Base-by-base conservation (phyloP, 805 yeast species). In the Cyberlindnera lachancei region DNA sequence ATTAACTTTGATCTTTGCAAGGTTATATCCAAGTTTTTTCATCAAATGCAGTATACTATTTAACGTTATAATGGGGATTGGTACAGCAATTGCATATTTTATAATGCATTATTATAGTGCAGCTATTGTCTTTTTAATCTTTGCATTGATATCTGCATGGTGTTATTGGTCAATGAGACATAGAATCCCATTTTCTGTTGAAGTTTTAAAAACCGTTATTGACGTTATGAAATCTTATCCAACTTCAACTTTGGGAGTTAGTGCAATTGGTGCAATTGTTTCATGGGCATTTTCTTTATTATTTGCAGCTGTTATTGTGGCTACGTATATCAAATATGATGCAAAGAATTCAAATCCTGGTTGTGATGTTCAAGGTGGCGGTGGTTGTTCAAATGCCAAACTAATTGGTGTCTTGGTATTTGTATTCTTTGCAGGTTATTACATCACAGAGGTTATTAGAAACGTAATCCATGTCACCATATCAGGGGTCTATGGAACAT, bases 401-500 rank as follows among this genome's bases (percentile, higher is more conserved):
- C 61, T 83, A 44, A 68, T 80, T 41, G 94, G 92, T 5, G 55
- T 81, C 11, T 57, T 85, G 39, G 75, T 86, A 18, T 79, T 72
- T 56, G 74, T 80, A 6, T 75, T 86, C 42, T 84, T 88, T 55
- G 81, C 90, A 5, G 95, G 94, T 14, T 87, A 73, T 53, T 81
- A 75, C 54, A 73, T 86, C 38, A 71, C 92, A 18, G 96, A 86
- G 57, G 92, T 87, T 14, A 64, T 84, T 36, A 76, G 78, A 58
- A 86, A 83, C 47, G 67, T 83, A 12, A 77, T 86, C 23, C 94
- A 88, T 50, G 82, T 80, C 15, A 73, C 87, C 1, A 76, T 85
- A 29, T 69, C 90, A 16, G 95, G 95, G 17, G 75, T 86, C 14
- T 88, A 73, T 53, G 96, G 96, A 8, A 73, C 90, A 7, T 88